Conservation (phyloP, 192 early-diverging fungal genomes). For the Entophlyctis helioformis region DNA sequence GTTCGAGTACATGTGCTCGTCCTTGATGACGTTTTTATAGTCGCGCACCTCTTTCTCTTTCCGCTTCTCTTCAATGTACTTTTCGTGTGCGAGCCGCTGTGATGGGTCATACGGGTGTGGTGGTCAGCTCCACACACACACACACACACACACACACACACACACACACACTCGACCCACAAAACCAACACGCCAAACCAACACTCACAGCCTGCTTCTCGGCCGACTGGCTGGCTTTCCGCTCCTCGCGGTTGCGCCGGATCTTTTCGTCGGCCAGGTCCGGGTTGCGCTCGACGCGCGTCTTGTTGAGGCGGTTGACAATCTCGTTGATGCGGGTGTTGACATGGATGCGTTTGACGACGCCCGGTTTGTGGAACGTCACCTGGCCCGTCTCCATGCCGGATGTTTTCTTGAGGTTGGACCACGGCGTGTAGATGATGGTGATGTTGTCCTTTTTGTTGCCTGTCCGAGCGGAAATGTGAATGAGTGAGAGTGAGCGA, state of each 20-base stretch:
- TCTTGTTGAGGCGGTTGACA: constrained; percentile 91
- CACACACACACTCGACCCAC: background rate
- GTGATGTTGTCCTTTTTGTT: constrained; percentile 88
- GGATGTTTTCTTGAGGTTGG: constrained; percentile 79
- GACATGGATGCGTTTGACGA: constrained; percentile 75
- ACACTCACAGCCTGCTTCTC: constrained; percentile 18
- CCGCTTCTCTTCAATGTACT: constrained; percentile 22
- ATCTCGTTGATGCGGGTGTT: constrained; percentile 66
- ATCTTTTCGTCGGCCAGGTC: constrained; percentile 69
- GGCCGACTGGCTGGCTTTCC: constrained; percentile 14
- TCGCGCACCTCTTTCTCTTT: constrained; percentile 18
- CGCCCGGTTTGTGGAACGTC: constrained; percentile 67
- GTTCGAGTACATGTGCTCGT: constrained; percentile 16
- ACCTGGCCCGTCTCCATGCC: constrained; percentile 97
- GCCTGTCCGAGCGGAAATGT: constrained; percentile 22
- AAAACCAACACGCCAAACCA: background rate
- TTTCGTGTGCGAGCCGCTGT: constrained; percentile 24
- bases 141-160: background rate
- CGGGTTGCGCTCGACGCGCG: constrained; percentile 59
- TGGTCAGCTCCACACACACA: background rate
- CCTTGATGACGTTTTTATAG: constrained; percentile 32
- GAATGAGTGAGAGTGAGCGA: background rate
- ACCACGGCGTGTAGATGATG: constrained; percentile 79
- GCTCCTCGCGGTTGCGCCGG: constrained; percentile 32
- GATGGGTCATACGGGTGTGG: background rate